Base-by-base conservation (phyloP, 2,329 filamentous ascomycete species). In the Xylariales sp. region DNA sequence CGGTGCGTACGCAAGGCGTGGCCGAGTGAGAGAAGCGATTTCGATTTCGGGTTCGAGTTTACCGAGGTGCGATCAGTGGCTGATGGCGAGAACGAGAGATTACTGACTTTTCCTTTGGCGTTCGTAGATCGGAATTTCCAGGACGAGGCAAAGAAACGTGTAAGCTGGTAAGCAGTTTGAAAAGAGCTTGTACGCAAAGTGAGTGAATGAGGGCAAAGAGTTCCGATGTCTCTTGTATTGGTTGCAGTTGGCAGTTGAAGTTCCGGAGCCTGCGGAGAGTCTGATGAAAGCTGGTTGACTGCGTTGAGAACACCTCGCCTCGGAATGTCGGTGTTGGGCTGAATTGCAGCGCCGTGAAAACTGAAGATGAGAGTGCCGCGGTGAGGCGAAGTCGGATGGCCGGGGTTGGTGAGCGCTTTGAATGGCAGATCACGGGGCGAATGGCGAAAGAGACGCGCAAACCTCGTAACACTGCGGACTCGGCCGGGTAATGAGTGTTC, bases 221-320 rank as follows among this genome's bases (percentile, higher is more conserved):
- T n/a, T 27, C n/a, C 24, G 8, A n/a, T 27, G 24, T 25, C 18
- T 40, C 38, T 40, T 29, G 38, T 40, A 40, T 40, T 25, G 15
- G 11, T 33, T 27, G 18, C 19, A 29, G 29, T 40, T 24, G 29
- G 25, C 25, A 14, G 19, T 22, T 21, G 38, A 22, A 20, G n/a
- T 35, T 42, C 39, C 39, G 39, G 39, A 42, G 39, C 39, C 39
- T 43, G 27, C 39, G 40, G 42, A 35, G 38, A 42, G 25, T 22
- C 42, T 11, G n/a, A 47, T 51, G 34, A 18, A 11, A n/a, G 27
- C 11, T 28, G 24, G 24, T 27, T 27, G 24, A n/a, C 24, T 27
- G 24, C 8, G n/a, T n/a, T 27, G n/a, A 27, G n/a, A 27, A 27
- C 24, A n/a, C 24, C 24, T n/a, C 24, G 24, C 8, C 8, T 27